Evolutionary conservation across 495 filamentous ascomycete genomes (phyloP), one percentile per base, ranked within the genome.

Genomic region (Xylaria acuta): DNA sequence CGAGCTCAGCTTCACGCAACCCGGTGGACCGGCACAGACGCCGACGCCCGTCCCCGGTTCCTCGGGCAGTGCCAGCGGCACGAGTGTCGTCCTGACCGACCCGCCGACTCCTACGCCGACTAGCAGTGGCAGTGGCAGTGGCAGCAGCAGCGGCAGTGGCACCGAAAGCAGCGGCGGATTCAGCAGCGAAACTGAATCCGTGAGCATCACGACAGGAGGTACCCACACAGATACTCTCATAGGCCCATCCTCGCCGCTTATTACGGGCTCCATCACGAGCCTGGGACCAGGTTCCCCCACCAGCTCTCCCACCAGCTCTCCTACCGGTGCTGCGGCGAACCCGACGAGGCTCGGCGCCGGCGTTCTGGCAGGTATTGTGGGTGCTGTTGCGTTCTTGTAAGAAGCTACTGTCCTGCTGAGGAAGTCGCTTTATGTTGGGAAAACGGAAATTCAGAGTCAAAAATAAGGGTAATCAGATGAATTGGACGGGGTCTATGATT

Each of bases 311-410:
- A 70, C 67, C 58, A 38, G 7, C 36, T n/a, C n/a, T n/a, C n/a
- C n/a, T n/a, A n/a, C n/a, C n/a, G 74, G 62, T 27, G 78, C 74
- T 1, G 75, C 75, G 45, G 74, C 75, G 51, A 75, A 72, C 14
- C 63, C 75, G n/a, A 62, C 68, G 25, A 67, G 59, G 40, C 41
- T 75, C 1, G 71, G 76, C 6, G 77, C 75, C 40, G 78, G 75
- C 16, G 43, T 80, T 16, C 22, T 77, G 38, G 78, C 64, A 59
- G 70, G 77, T 22, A 67, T 79, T 22, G 14, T 73, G 20, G 80
- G 77, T 62, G 43, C 72, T 30, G 47, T 77, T 51, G 80, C 70
- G 56, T 59, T 73, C 2, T 65, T 77, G 67, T 79, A 70, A 77
- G 72, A 56, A 25, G 20, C 4, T 32, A 14, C 5, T 56, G 11